A percentile compares a stretch with the other conserved stretches of the same genome.
Evolutionary conservation across 2,329 filamentous ascomycete species (phyloP).

Genomic region (Diaporthe helianthi): DNA sequence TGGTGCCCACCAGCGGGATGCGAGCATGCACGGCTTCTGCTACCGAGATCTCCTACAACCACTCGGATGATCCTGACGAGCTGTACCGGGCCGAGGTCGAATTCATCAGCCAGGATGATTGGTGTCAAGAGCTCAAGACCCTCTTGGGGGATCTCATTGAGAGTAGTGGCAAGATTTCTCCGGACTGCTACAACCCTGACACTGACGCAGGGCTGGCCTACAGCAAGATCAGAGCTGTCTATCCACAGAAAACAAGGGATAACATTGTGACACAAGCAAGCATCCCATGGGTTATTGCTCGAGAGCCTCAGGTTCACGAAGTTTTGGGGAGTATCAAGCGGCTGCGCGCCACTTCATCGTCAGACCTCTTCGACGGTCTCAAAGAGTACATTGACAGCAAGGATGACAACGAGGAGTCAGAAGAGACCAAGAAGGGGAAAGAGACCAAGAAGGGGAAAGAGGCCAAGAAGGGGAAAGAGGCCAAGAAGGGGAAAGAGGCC

Average conservation of each 20-base stretch:
- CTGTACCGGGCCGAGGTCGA: constrained; percentile 63
- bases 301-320: constrained; percentile 45
- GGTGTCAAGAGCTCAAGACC: constrained; percentile 57
- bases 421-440: too few species aligned
- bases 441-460: too few species aligned
- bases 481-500: too few species aligned
- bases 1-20: constrained; percentile 56
- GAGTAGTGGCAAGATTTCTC: constrained; percentile 44
- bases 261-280: constrained; percentile 43
- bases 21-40: constrained; percentile 67
- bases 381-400: constrained; percentile 63
- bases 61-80: constrained; percentile 44
- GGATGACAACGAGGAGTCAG: constrained; percentile 46
- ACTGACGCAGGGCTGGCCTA: constrained; percentile 52
- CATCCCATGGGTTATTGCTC: constrained; percentile 50
- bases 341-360: constrained; percentile 47
- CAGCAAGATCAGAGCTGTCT: constrained; percentile 58
- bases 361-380: constrained; percentile 53
- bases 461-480: too few species aligned
- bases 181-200: constrained; percentile 35
- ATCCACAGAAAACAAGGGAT: constrained; percentile 49
- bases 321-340: constrained; percentile 55
- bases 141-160: constrained; percentile 55
- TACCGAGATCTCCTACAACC: constrained; percentile 66
- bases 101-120: constrained; percentile 60